These are phyloP conservation scores for Austroboletus olivaceoglutinosus DNA, from an alignment of 1,284 basidiomycete genomes.

Conservation along the genomic window DNA sequence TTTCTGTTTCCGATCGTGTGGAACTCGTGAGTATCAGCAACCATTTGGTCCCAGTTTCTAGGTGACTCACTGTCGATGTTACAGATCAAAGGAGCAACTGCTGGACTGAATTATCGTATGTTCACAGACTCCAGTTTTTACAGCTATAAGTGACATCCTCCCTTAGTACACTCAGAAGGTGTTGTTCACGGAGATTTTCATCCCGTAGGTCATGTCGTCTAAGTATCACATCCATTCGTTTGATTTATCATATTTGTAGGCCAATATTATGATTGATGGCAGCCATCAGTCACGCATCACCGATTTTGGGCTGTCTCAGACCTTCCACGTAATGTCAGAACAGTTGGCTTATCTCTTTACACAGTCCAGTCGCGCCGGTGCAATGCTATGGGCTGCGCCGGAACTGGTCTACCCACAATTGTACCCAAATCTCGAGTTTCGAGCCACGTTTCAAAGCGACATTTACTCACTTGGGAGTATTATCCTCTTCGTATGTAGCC, in stretches of 20 bases:
- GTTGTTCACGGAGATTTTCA: conserved; percentile 5
- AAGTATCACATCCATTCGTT: neutral
- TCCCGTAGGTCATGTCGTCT: neutral
- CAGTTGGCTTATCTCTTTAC: conserved; percentile 2
- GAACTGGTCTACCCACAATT: neutral
- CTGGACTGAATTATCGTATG: conserved; percentile 6
- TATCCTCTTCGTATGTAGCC: neutral
- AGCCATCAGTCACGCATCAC: neutral
- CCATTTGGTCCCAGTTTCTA: neutral
- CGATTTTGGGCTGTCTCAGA: neutral
- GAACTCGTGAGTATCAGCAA: conserved; percentile 1
- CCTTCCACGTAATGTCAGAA: no score
- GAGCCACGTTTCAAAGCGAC: conserved; percentile 1
- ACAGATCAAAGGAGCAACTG: conserved; percentile 2
- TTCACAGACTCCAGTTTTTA: neutral
- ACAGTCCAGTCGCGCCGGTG: neutral
- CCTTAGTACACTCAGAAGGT: conserved; percentile 5
- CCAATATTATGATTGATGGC: conserved; percentile 1
- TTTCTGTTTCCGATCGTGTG: neutral
- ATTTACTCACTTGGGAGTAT: conserved; percentile 13
- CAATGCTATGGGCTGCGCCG: neutral
- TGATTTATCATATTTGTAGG: neutral
- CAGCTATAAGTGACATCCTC: neutral
- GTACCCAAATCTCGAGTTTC: neutral
- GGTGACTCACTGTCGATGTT: neutral